Evolutionary conservation across 2,329 filamentous ascomycete genomes (phyloP).

Genomic region (Colletotrichum kahawae): DNA sequence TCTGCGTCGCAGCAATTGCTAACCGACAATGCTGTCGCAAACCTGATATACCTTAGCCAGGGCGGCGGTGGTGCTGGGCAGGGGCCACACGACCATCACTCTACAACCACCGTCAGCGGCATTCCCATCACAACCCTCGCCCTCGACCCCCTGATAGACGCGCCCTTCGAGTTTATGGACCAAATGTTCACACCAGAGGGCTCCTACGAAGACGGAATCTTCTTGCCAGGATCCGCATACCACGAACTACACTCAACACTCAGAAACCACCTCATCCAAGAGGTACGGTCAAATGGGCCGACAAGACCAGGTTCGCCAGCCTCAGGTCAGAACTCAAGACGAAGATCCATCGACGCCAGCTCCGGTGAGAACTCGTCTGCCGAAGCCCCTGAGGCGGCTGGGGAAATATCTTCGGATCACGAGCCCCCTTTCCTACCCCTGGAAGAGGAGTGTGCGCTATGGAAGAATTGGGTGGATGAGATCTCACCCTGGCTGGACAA

Average conservation of each 20-base stretch:
- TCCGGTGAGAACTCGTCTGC: not conserved
- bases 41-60: conserved; percentile 38
- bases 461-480: conserved; percentile 47
- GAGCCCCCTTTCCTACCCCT: conserved; percentile 23
- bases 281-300: conserved; percentile 43
- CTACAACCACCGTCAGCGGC: not conserved
- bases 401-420: conserved; percentile 14
- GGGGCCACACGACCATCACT: not conserved
- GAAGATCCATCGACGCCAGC: not conserved
- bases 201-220: conserved; percentile 44
- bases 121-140: conserved; percentile 7
- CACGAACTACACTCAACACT: conserved; percentile 50
- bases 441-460: conserved; percentile 37
- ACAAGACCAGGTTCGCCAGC: conserved; percentile 27
- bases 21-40: conserved; percentile 39
- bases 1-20: conserved; percentile 30
- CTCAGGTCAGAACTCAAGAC: not conserved
- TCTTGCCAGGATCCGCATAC: conserved; percentile 51
- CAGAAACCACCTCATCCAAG: conserved; percentile 48
- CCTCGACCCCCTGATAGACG: conserved; percentile 12
- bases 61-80: conserved; percentile 23
- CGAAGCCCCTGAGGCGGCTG: not conserved
- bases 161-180: conserved; percentile 21
- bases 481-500: conserved; percentile 58
- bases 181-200: conserved; percentile 37